These are phyloP conservation scores for Trichoderma brevicompactum DNA, from an alignment of 2,329 filamentous ascomycete species.

Conservation along the genomic window DNA sequence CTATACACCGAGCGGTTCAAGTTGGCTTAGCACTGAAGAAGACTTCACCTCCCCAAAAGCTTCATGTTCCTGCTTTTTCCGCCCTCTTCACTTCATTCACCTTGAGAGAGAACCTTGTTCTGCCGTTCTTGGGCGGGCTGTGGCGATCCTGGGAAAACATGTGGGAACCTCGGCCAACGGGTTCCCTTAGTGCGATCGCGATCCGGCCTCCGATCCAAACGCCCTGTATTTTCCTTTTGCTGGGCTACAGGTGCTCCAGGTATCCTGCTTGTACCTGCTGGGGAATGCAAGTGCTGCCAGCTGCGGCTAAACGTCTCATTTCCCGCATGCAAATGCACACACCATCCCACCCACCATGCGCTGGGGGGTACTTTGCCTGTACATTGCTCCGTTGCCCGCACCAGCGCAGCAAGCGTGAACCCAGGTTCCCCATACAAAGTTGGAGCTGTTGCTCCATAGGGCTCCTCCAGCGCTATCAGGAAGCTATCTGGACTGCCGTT, in stretches of 20 bases:
- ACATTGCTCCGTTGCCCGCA: background rate
- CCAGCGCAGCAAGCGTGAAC: background rate
- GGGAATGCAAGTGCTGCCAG: too few species aligned
- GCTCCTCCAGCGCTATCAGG: too few species aligned
- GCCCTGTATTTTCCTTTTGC: background rate
- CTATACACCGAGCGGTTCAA: too few species aligned
- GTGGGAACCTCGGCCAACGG: conserved; percentile 15
- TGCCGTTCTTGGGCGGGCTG: background rate
- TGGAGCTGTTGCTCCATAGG: too few species aligned
- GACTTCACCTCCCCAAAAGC: background rate
- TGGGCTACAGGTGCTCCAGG: background rate
- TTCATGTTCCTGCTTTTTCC: conserved; percentile 7
- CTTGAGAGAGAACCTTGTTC: background rate
- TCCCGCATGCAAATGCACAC: too few species aligned
- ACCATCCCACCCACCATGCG: too few species aligned
- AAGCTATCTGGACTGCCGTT: background rate
- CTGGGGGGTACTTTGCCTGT: background rate
- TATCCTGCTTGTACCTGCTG: background rate
- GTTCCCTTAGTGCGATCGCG: conserved; percentile 21
- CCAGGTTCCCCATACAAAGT: background rate
- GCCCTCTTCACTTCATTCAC: background rate
- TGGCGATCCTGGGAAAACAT: conserved; percentile 5
- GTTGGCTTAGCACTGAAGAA: background rate
- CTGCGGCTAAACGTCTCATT: too few species aligned
- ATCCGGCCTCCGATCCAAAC: conserved; percentile 19